Conservation (phyloP, 1,139 yeast species). For the Entelexis paramagnoliae region DNA sequence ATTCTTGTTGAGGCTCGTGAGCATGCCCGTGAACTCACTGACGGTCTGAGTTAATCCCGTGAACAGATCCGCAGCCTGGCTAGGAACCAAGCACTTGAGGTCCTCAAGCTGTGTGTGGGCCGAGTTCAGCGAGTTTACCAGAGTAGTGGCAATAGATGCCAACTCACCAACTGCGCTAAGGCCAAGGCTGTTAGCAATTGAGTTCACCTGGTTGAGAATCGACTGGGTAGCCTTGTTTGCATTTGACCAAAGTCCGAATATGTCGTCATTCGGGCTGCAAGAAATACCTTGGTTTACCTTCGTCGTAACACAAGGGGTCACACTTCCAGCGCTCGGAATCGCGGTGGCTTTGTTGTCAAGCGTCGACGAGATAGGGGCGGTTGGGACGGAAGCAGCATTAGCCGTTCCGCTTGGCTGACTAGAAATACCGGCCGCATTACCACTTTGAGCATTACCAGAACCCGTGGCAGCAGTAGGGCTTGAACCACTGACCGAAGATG, state of each 20-base stretch:
- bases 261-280: not conserved
- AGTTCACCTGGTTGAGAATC: not conserved
- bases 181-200: not conserved
- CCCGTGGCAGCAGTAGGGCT: not conserved
- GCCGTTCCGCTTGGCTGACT: no score
- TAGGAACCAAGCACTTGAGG: not conserved
- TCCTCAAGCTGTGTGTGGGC: not conserved
- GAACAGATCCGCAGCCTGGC: not conserved
- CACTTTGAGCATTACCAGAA: no score
- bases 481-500: not conserved
- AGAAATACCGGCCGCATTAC: not conserved
- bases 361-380: not conserved
- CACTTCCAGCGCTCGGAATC: no score
- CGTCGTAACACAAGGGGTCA: not conserved
- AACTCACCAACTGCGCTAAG: not conserved
- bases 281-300: not conserved
- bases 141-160: not conserved
- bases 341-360: not conserved
- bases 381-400: no score
- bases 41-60: not conserved
- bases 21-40: not conserved
- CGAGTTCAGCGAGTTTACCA: not conserved
- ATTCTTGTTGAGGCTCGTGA: not conserved
- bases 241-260: not conserved
- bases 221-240: not conserved